A percentile compares a stretch with the other conserved stretches of the same genome.
These are phyloP conservation scores for Fusarium sp. DNA, from an alignment of 2,329 filamentous ascomycete genomes.

Conservation along the genomic window DNA sequence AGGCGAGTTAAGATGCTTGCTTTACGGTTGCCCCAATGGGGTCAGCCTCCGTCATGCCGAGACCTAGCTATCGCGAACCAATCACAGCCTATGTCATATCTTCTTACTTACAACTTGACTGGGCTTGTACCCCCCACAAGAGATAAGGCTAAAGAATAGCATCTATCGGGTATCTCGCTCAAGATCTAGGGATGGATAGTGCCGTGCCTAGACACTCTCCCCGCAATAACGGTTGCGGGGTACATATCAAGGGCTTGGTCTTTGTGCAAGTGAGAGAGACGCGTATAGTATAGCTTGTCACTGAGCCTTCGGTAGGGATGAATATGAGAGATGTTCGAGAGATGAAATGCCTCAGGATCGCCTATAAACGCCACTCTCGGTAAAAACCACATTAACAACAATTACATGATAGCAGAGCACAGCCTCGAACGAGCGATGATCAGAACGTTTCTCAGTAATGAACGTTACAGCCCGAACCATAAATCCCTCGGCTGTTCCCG, in stretches of 20 bases:
- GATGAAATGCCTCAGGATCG: not conserved
- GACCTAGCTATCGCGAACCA: not conserved
- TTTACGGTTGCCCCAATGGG: not conserved
- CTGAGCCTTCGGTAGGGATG: no score
- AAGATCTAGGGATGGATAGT: not conserved
- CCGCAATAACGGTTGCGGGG: not conserved
- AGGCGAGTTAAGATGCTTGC: not conserved
- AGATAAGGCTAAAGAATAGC: not conserved
- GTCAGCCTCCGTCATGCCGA: not conserved
- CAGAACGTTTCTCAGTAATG: not conserved
- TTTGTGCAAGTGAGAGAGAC: no score
- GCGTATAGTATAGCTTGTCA: no score
- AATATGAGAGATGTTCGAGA: no score
- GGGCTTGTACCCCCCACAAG: not conserved
- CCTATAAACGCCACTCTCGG: not conserved
- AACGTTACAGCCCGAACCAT: not conserved
- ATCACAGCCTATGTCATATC: not conserved
- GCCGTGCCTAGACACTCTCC: not conserved
- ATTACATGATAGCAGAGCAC: not conserved
- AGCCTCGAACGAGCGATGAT: not conserved
- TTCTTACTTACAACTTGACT: not conserved
- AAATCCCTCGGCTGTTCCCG: constrained; percentile 9
- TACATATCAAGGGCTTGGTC: not conserved
- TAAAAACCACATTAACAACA: not conserved
- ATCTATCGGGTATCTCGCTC: not conserved